Conservation (phyloP, 768 basidiomycete genomes). For the Dacryopinax primogenitus region DNA sequence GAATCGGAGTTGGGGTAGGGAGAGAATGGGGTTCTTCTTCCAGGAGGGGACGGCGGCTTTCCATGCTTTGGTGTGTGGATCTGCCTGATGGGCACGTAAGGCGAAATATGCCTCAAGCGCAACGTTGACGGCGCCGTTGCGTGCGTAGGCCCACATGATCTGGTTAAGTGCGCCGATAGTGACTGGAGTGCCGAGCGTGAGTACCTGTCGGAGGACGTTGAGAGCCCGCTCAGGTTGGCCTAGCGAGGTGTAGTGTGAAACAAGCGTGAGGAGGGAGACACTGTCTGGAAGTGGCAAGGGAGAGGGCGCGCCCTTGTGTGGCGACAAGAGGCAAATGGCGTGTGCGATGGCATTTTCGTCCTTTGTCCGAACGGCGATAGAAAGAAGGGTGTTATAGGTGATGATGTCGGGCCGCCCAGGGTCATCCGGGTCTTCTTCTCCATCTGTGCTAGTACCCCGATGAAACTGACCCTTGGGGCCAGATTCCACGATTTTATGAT, state of each 20-base stretch:
- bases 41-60: background rate
- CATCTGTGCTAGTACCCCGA: conserved; percentile 30
- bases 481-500: background rate
- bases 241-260: conserved; percentile 42
- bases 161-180: conserved; percentile 57
- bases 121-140: conserved; percentile 41
- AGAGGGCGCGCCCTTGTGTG: conserved; percentile 25
- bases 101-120: conserved; percentile 49
- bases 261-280: conserved; percentile 47
- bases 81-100: conserved; percentile 41
- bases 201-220: conserved; percentile 41
- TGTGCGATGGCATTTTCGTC: conserved; percentile 35
- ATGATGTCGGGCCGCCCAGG: conserved; percentile 42
- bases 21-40: conserved; percentile 16
- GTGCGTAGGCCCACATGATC: conserved; percentile 55
- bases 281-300: conserved; percentile 38
- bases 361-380: conserved; percentile 45
- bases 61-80: conserved; percentile 23
- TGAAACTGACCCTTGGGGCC: background rate
- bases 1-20: conserved; percentile 26
- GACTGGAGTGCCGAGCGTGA: conserved; percentile 38
- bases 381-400: conserved; percentile 47
- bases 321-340: conserved; percentile 38
- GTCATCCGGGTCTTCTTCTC: conserved; percentile 12
- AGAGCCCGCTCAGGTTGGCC: conserved; percentile 43